Evolutionary conservation across 2,329 filamentous ascomycete species (phyloP).

Genomic region (Samsoniella hepiali): DNA sequence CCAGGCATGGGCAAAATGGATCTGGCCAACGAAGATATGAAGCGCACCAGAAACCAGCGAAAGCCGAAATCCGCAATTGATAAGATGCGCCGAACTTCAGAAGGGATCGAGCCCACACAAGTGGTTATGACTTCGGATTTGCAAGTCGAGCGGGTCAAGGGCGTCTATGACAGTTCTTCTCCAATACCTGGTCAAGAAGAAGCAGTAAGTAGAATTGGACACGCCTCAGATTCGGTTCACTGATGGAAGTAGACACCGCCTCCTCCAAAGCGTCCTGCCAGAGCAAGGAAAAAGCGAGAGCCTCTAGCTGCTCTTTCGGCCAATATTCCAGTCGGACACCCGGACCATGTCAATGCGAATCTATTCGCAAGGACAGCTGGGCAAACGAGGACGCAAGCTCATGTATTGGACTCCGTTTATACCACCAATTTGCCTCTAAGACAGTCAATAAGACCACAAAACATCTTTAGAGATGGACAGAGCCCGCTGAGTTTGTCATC

Average conservation of each 20-base stretch:
- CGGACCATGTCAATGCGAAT: not conserved
- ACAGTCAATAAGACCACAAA: not conserved
- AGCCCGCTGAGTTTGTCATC: conserved; percentile 3
- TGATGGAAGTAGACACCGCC: conserved; percentile 24
- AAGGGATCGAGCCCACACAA: conserved; percentile 61
- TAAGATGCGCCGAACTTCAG: conserved; percentile 62
- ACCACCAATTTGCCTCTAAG: not conserved
- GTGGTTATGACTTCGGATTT: conserved; percentile 57
- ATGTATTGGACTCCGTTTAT: not conserved
- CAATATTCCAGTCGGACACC: conserved; percentile 30
- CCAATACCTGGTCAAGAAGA: conserved; percentile 37
- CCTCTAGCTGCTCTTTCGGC: conserved; percentile 34
- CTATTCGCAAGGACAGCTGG: not conserved
- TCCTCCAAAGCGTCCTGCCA: conserved; percentile 29
- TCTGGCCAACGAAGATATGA: conserved; percentile 70
- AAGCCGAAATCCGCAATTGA: conserved; percentile 70
- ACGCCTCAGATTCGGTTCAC: not conserved
- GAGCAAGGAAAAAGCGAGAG: conserved; percentile 32
- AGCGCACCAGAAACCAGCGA: conserved; percentile 72
- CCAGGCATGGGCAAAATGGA: conserved; percentile 82
- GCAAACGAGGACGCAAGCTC: not conserved
- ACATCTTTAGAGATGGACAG: not conserved
- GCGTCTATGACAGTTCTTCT: conserved; percentile 60
- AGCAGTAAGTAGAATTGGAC: conserved; percentile 38
- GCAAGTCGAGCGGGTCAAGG: conserved; percentile 48